Conservation (phyloP, 768 basidiomycete genomes). For the Russula earlei region DNA sequence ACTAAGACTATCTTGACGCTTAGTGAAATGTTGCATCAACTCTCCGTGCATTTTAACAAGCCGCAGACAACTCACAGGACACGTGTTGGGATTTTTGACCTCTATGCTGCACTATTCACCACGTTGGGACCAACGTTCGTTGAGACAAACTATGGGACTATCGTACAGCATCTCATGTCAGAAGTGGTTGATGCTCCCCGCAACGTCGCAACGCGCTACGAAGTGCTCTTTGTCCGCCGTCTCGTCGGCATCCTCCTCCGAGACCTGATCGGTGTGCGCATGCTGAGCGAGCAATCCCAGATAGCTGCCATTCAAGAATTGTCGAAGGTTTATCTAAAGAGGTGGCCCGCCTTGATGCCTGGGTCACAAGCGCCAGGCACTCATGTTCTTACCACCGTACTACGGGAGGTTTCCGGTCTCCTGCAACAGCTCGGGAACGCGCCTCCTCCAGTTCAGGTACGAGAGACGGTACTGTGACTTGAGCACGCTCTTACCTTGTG, state of each 20-base stretch:
- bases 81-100: constrained; percentile 81
- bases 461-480: neutral
- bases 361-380: constrained; percentile 65
- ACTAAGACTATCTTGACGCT: constrained; percentile 64
- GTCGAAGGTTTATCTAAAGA: constrained; percentile 69
- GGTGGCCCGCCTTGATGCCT: constrained; percentile 91
- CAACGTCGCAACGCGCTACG: constrained; percentile 53
- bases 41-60: constrained; percentile 79
- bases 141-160: constrained; percentile 72
- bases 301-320: constrained; percentile 86
- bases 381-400: constrained; percentile 57
- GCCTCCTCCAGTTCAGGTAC: constrained; percentile 76
- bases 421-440: constrained; percentile 88
- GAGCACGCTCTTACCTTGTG: neutral
- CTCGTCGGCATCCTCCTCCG: constrained; percentile 70
- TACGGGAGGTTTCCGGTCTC: constrained; percentile 79
- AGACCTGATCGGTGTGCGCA: constrained; percentile 79
- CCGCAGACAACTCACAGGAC: constrained; percentile 54
- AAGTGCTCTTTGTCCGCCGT: constrained; percentile 60
- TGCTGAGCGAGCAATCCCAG: constrained; percentile 91
- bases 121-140: constrained; percentile 69
- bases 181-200: constrained; percentile 63
- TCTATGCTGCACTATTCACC: constrained; percentile 70
- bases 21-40: constrained; percentile 70
- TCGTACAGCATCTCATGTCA: constrained; percentile 67